Evolutionary conservation across 352 stramenopile genomes (phyloP), one percentile per base, ranked within the genome.

Genomic region (Phytophthora pistaciae): DNA sequence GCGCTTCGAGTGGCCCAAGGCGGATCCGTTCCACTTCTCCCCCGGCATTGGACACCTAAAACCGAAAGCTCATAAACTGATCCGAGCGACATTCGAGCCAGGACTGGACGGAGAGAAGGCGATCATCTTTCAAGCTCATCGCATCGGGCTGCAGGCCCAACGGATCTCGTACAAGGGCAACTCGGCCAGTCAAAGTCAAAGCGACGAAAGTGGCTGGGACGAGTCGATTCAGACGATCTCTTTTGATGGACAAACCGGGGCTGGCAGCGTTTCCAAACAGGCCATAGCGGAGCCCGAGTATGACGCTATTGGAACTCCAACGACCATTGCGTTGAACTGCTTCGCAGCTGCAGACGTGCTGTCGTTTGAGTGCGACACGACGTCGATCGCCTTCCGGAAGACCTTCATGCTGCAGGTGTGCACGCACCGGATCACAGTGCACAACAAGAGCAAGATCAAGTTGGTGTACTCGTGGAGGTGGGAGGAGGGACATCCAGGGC

Each of bases 371-470:
- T 94, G 83, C 52, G 83, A 94, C 50, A 89, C 74, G 2, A 80
- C 64, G 4, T 64, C 66, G 16, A 86, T 97, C 21, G 33, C 69
- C 1, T 97, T 97, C 53, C 85, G 91, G 16, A 84, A 77, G 36
- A 97, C 90, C 8, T 96, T 96, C 59, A 97, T 97, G 88, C 72
- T 97, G 16, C 91, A 97, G 67, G 78, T 89, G 18, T 96, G 87
- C 59, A 91, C 83, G 1, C 79, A 94, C 70, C 88, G 86, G 59
- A 83, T 96, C 48, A 73, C 72, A 0, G 42, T 97, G 18, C 68
- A 64, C 1, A 97, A 97, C 68, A 85, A 68, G 31, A 93, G 90
- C 70, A 90, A 90, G 56, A 95, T 93, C 38, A 69, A 62, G 2
- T 46, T 97, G 38, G 44, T 61, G 38, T 93, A 86, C 50, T 66